Evolutionary conservation across 2,329 filamentous ascomycete genomes (phyloP), one percentile per base, ranked within the genome.

Genomic region (Dendryphion nanum): DNA sequence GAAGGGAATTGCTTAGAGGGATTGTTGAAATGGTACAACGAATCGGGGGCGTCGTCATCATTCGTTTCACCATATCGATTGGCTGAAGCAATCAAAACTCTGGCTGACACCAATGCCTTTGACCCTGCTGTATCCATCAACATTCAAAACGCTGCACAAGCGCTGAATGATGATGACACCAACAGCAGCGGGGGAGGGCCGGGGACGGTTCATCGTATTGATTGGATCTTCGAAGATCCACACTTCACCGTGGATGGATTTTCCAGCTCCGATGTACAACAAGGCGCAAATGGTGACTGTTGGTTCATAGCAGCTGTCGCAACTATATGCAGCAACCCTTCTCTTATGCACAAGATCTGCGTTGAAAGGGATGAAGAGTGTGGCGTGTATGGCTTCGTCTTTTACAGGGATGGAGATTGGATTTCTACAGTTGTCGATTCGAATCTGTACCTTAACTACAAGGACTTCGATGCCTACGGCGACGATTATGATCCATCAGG

Each of bases 371-470:
- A 93, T 48, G 79, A 86, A 56, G 74, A 78, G 17, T 81, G 89
- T 3, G 87, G 87, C 4, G 86, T 91, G 1, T 93, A 93, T 47
- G 88, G 88, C 0, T 94, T 93, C 49, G 85, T 93, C 5, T 91
- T 93, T 56, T 80, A 85, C 63, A 76, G 87, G 36, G 66, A 69
- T 30, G 66, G 66, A 23, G 63, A 67, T 33, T 95, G 89, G 89
- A 85, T 91, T 41, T 89, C 88, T 59, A 90, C 86, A 32, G 90
- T 95, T 35, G 79, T 95, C 37, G 90, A 95, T 56, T 89, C 95
- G 64, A 93, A 94, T 64, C 75, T 95, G 0, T 95, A 86, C 60
- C 77, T 95, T 17, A 82, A 78, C 26, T 83, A 83, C 0, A 81
- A 83, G 1, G 84, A 86, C 58, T 94, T 88, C 71, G 86, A 93